Evolutionary conservation across 2,329 filamentous ascomycete species (phyloP).

Genomic region (Colletotrichum spinosum): DNA sequence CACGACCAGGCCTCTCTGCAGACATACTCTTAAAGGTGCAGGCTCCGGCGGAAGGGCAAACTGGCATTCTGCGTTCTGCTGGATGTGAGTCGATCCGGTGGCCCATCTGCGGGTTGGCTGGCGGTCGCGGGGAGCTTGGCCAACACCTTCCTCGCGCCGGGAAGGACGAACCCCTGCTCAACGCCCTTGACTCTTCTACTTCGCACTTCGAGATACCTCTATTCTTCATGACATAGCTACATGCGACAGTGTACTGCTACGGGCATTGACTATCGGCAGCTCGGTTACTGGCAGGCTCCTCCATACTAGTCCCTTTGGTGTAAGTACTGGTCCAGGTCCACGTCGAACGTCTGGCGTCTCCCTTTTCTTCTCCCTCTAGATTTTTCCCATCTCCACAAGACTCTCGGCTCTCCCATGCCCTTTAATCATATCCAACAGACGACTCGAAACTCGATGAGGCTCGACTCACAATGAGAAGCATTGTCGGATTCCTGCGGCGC

Average conservation of each 20-base stretch:
- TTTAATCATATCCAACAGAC: constrained; percentile 36
- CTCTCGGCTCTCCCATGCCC: constrained; percentile 25
- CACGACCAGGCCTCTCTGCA: constrained; percentile 17
- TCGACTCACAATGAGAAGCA: constrained; percentile 30
- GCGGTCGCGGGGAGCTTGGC: constrained; percentile 34
- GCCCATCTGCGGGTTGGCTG: constrained; percentile 32
- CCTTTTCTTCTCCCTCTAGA: constrained; percentile 35
- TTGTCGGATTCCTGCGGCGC: constrained; percentile 22
- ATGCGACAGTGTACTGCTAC: too few species aligned
- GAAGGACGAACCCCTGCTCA: constrained; percentile 19
- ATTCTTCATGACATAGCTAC: neutral
- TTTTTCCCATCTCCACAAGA: constrained; percentile 21
- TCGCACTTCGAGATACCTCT: constrained; percentile 23
- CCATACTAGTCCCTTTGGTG: constrained; percentile 20
- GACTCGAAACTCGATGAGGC: constrained; percentile 15
- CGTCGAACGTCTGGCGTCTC: constrained; percentile 11
- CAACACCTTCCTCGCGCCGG: constrained; percentile 24
- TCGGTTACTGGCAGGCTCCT: constrained; percentile 19
- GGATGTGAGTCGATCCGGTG: neutral
- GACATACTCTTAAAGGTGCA: constrained; percentile 18
- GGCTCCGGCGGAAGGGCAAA: constrained; percentile 4
- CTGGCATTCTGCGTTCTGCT: constrained; percentile 20
- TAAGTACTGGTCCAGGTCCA: constrained; percentile 5
- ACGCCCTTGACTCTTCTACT: neutral
- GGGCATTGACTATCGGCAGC: neutral